phyloP scores from a whole-genome alignment of 495 filamentous ascomycete species.

The Penicillium desertorum region DNA sequence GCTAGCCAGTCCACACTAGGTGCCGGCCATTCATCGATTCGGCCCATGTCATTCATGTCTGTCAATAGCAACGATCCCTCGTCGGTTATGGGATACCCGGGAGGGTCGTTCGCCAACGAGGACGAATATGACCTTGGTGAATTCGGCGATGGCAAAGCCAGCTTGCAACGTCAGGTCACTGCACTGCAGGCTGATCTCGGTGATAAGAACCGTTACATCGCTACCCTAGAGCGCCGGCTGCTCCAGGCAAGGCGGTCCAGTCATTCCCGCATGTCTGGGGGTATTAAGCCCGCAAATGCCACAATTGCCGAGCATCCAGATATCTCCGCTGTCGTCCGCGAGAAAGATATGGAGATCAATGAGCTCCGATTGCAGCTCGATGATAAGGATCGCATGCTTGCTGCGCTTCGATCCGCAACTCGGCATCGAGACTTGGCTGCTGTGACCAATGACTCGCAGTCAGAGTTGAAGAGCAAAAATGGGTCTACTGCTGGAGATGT shows the following conservation, averaged over 20 bases:
- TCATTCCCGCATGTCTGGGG: conserved; percentile 78
- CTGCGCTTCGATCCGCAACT: conserved; percentile 81
- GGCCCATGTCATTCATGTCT: conserved; percentile 67
- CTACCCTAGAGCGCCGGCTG: conserved; percentile 86
- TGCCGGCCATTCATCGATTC: conserved; percentile 53
- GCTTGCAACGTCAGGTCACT: conserved; percentile 74
- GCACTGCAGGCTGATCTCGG: conserved; percentile 88
- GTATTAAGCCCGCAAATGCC: conserved; percentile 56
- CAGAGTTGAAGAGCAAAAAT: conserved; percentile 33
- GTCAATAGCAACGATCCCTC: conserved; percentile 43
- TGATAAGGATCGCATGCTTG: conserved; percentile 93
- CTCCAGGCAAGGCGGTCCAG: conserved; percentile 90
- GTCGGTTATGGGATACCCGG: conserved; percentile 37
- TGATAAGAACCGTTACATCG: conserved; percentile 96
- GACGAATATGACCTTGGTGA: conserved; percentile 80
- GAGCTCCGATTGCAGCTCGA: conserved; percentile 87
- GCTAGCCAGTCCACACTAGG: conserved; percentile 65
- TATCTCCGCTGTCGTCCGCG: conserved; percentile 65
- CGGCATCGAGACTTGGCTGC: conserved; percentile 86
- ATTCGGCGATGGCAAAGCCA: conserved; percentile 84
- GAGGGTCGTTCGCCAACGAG: conserved; percentile 40
- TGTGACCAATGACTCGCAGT: conserved; percentile 43
- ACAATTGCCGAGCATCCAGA: conserved; percentile 65
- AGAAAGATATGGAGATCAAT: conserved; percentile 92
- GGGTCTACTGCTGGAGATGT: conserved; percentile 36